Evolutionary conservation across 331 rosid species (phyloP).

Genomic region (Quercus phellos): DNA sequence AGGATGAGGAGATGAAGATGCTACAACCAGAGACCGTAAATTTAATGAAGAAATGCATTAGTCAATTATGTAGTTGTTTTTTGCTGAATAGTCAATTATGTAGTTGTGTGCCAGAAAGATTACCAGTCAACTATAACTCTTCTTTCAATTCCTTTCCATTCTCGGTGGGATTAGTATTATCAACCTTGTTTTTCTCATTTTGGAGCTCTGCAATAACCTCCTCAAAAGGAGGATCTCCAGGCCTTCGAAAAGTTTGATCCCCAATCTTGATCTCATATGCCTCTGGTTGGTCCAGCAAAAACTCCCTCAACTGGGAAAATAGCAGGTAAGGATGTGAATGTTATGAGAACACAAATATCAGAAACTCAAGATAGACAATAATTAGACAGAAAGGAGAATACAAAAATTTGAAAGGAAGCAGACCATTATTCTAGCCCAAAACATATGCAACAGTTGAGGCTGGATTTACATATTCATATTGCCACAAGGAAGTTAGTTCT

Average conservation of each 20-base stretch:
- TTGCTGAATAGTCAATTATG: not conserved
- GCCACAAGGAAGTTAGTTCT: too few relatives aligned
- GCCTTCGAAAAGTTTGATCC: conserved; percentile 66
- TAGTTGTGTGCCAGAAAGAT: not conserved
- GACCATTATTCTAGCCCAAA: not conserved
- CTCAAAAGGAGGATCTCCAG: conserved; percentile 80
- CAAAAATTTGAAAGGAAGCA: not conserved
- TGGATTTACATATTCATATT: not conserved
- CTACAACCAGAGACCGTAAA: not conserved
- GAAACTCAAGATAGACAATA: not conserved
- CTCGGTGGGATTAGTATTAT: conserved; percentile 25
- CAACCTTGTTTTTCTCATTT: conserved; percentile 34
- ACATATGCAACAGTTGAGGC: not conserved
- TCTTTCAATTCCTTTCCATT: conserved; percentile 30
- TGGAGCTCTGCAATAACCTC: conserved; percentile 52
- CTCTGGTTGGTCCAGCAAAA: conserved; percentile 63
- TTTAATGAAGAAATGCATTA: not conserved
- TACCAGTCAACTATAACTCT: conserved; percentile 46
- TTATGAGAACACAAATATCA: conserved; percentile 6
- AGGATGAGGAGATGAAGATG: not conserved
- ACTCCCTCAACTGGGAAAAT: conserved; percentile 70
- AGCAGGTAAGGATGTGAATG: not conserved
- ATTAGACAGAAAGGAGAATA: not conserved
- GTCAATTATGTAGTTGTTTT: not conserved
- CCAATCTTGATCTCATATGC: conserved; percentile 88